Percentiles rank a stretch among this genome's conserved stretches.
These are phyloP conservation scores for Ochromonas danica DNA, from an alignment of 108 stramenopile species.

Conservation along the genomic window DNA sequence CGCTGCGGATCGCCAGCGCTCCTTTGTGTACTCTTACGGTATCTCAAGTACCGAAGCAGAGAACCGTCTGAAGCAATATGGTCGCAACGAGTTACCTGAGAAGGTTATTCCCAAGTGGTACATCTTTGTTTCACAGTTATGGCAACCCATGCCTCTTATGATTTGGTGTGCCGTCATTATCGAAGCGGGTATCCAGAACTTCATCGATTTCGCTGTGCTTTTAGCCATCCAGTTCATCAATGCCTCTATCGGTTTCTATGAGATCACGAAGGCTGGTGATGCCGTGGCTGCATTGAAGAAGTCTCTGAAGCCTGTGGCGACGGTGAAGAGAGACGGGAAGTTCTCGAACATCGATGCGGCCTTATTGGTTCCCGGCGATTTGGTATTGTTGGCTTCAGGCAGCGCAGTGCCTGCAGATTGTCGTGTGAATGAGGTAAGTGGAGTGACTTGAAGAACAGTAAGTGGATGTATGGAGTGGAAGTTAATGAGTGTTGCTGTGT, in stretches of 20 bases:
- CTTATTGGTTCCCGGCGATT: slow-evolving; percentile 45
- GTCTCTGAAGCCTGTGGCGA: slow-evolving; percentile 63
- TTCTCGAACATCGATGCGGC: slow-evolving; percentile 31
- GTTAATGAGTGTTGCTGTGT: no score
- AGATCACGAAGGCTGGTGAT: slow-evolving; percentile 67
- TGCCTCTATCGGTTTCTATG: slow-evolving; percentile 60
- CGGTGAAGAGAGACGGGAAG: slow-evolving; percentile 62
- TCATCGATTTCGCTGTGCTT: slow-evolving; percentile 56
- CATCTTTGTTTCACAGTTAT: slow-evolving; percentile 61
- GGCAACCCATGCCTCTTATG: slow-evolving; percentile 75
- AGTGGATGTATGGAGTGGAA: no score
- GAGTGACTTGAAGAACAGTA: no score
- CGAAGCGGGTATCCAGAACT: slow-evolving; percentile 49
- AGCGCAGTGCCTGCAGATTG: slow-evolving; percentile 65
- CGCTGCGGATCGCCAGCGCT: not conserved
- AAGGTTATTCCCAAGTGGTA: slow-evolving; percentile 54
- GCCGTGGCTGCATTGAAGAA: slow-evolving; percentile 70
- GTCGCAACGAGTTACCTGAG: slow-evolving; percentile 65
- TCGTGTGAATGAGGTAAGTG: slow-evolving; percentile 37
- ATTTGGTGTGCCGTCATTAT: slow-evolving; percentile 65
- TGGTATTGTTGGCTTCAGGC: slow-evolving; percentile 38
- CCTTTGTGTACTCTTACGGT: slow-evolving; percentile 44
- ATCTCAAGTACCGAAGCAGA: slow-evolving; percentile 51
- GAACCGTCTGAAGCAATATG: slow-evolving; percentile 48
- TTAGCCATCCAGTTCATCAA: slow-evolving; percentile 61